A percentile compares a stretch with the other conserved stretches of the same genome.
Evolutionary conservation across 78 protist species (phyloP).

Genomic region (Bigelowiella natans): DNA sequence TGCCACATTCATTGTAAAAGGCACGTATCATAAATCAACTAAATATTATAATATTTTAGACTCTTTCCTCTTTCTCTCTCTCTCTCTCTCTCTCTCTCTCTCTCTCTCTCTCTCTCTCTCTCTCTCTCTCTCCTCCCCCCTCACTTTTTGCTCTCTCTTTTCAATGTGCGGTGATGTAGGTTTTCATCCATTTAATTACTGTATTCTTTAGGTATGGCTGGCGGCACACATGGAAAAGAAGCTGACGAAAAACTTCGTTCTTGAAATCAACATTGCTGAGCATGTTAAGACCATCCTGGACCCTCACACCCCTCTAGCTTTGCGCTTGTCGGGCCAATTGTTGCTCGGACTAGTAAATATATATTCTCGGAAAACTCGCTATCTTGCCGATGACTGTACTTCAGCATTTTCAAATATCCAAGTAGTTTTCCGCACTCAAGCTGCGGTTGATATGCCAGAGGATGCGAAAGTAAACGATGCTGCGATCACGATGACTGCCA

Average conservation of each 20-base stretch:
- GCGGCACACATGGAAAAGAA: neutral
- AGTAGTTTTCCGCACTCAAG: neutral
- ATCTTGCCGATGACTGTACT: neutral
- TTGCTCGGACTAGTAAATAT: neutral
- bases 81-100: too few relatives aligned
- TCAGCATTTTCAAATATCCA: neutral
- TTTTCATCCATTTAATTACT: neutral
- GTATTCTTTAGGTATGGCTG: neutral
- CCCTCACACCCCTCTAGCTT: neutral
- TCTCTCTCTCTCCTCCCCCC: too few relatives aligned
- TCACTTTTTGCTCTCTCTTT: too few relatives aligned
- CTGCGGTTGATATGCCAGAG: neutral
- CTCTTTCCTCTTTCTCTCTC: too few relatives aligned
- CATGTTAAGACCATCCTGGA: neutral
- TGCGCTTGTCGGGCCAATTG: neutral
- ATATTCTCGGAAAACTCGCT: neutral
- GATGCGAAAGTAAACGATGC: neutral
- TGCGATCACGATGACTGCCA: neutral
- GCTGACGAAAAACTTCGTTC: neutral
- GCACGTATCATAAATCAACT: too few relatives aligned
- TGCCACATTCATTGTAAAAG: too few relatives aligned
- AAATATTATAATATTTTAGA: too few relatives aligned
- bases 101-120: too few relatives aligned
- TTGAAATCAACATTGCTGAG: neutral
- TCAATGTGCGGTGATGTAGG: too few relatives aligned